Percentiles rank a stretch among this genome's conserved stretches.
phyloP scores from a whole-genome alignment of 352 stramenopile genomes.

The Poterioochromonas sp. region DNA sequence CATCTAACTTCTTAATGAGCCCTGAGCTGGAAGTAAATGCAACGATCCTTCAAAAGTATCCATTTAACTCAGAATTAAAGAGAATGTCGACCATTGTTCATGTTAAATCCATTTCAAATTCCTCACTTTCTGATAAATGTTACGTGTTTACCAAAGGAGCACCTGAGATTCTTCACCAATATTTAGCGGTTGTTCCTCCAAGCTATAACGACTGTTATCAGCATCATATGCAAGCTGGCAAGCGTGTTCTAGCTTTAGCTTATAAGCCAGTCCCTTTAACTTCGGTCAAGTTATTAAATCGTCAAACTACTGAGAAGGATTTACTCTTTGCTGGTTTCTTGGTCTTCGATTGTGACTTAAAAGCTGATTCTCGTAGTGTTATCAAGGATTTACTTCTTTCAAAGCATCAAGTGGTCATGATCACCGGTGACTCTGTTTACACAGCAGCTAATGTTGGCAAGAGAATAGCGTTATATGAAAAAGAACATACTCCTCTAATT shows the following conservation, averaged over 20 bases:
- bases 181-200: conserved; percentile 71
- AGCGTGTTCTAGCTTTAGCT: conserved; percentile 84
- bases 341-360: conserved; percentile 84
- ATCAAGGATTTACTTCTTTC: conserved; percentile 79
- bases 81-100: conserved; percentile 83
- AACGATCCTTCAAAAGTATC: conserved; percentile 53
- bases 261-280: conserved; percentile 62
- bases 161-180: conserved; percentile 76
- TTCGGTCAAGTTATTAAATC: conserved; percentile 41
- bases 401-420: conserved; percentile 90
- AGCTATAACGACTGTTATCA: conserved; percentile 67
- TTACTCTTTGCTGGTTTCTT: conserved; percentile 90
- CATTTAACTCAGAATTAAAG: conserved; percentile 88
- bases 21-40: conserved; percentile 31
- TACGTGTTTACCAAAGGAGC: conserved; percentile 74
- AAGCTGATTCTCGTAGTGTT: conserved; percentile 81
- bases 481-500: conserved; percentile 42
- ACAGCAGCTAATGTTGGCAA: conserved; percentile 92
- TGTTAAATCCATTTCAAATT: conserved; percentile 48
- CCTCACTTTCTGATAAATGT: conserved; percentile 19
- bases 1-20: conserved; percentile 65
- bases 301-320: conserved; percentile 51
- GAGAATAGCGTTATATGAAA: conserved; percentile 78
- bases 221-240: conserved; percentile 58
- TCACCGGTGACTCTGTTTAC: conserved; percentile 92